Base-by-base conservation (phyloP, 2,329 filamentous ascomycete species). In the Gnomoniopsis sp. region DNA sequence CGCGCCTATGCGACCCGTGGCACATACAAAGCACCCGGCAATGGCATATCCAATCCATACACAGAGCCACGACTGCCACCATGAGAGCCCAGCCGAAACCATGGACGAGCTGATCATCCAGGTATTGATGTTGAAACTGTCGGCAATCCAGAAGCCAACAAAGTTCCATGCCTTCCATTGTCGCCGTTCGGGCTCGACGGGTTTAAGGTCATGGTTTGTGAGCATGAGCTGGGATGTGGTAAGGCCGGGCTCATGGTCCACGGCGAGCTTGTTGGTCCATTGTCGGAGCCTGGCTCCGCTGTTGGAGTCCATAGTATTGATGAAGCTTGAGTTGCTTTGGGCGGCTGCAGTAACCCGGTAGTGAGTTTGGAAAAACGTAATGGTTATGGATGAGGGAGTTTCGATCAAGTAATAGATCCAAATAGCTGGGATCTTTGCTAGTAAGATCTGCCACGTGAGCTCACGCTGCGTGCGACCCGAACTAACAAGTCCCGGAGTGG, bases 91-190 rank as follows among this genome's bases (percentile, higher is more conserved):
- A 50, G 76, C 79, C 1, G 88, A 83, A 36, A 96, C 90, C 84
- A 91, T 92, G 41, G 89, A 87, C 1, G 89, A 91, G 0, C 90
- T 89, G 63, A 96, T 95, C 90, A 96, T 96, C 92, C 91, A 96
- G 1, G 91, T 95, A 73, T 93, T 95, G 70, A 95, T 91, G 72
- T 93, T 93, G 77, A 93, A 91, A 0, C 86, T 89, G 74, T 93
- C 90, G 33, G 89, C 88, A 67, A 95, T 83, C 90, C 90, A 93
- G 70, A 95, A 95, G 15, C 86, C 89, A 44, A 96, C 88, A 70
- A 92, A 96, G 73, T 96, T 96, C 85, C 89, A 91, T 33, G 88
- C 77, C 19, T 87, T 86, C 92, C 93, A 97, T 82, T 90, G 85
- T 56, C 93, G 86, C 59, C 91, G 85, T 63, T 84, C 85, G 17